Evolutionary conservation across 305 asterid genomes (phyloP).

Genomic region (Coffea humblotiana): DNA sequence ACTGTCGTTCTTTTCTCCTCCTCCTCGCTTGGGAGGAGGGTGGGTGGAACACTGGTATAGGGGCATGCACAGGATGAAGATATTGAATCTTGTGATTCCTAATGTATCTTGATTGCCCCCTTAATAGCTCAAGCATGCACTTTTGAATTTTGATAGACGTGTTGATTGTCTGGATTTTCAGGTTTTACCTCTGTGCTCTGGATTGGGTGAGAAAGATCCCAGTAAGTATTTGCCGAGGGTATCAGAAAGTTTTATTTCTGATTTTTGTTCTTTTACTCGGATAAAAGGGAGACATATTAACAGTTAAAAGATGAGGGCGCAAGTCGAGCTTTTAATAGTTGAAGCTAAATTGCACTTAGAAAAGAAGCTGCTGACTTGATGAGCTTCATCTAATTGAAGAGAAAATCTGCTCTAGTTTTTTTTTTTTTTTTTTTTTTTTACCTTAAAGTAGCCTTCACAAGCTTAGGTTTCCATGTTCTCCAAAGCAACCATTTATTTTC

Average conservation of each 20-base stretch:
- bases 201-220: no score
- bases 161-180: no score
- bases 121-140: not conserved
- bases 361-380: not conserved
- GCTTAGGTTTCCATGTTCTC: slow-evolving; percentile 49
- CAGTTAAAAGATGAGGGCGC: not conserved
- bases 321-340: not conserved
- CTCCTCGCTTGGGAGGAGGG: no score
- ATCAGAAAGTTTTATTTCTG: not conserved
- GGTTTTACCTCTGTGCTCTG: no score
- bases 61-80: no score
- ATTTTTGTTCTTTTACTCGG: not conserved
- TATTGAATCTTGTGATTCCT: no score
- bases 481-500: slow-evolving; percentile 45
- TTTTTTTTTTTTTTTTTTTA: no score
- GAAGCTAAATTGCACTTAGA: not conserved
- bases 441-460: slow-evolving; percentile 30
- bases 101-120: not conserved
- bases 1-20: no score
- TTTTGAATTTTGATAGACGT: no score
- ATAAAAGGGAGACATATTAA: not conserved
- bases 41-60: no score
- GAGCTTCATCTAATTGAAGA: not conserved
- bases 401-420: not conserved
- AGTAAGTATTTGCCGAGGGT: no score